A percentile compares a stretch with the other conserved stretches of the same genome.
phyloP scores from a whole-genome alignment of 371 early-diverging fungal species.

The Saksenaea vasiformis region DNA sequence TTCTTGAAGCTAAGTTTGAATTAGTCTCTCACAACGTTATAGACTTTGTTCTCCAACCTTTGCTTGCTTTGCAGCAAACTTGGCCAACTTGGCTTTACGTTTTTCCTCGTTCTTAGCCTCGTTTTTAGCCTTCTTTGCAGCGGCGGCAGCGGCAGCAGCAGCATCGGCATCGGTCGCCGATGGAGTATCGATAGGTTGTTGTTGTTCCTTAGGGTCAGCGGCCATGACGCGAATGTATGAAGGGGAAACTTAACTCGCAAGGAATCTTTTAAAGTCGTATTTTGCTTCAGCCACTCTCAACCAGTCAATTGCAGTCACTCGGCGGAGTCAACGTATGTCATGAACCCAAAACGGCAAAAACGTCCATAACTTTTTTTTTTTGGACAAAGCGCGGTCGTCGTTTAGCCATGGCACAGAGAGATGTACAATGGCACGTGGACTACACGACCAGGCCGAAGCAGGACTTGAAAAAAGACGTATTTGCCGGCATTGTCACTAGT shows the following conservation, averaged over 20 bases:
- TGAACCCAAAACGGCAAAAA: not conserved
- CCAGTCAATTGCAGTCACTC: constrained; percentile 2
- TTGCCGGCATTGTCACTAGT: constrained; percentile 60
- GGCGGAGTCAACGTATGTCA: not conserved
- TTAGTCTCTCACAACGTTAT: not conserved
- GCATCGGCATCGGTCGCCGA: constrained; percentile 20
- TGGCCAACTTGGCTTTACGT: constrained; percentile 89
- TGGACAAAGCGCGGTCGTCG: not conserved
- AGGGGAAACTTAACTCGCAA: not conserved
- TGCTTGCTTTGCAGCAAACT: constrained; percentile 91
- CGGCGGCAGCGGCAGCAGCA: constrained; percentile 35
- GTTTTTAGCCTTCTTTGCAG: constrained; percentile 68
- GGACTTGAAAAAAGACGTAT: constrained; percentile 37
- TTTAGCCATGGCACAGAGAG: not conserved
- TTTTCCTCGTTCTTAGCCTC: constrained; percentile 91
- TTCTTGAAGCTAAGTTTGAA: constrained; percentile 47
- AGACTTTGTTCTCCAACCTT: constrained; percentile 26
- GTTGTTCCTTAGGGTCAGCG: constrained; percentile 33
- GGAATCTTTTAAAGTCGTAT: not conserved
- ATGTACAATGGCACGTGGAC: not conserved
- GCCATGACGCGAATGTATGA: not conserved
- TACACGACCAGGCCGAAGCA: not conserved
- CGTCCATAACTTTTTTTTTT: not conserved
- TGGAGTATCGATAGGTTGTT: constrained; percentile 14
- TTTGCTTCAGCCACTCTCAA: constrained; percentile 1